Conservation (phyloP, 1,284 basidiomycete genomes). For the Phlebopus sp. region DNA sequence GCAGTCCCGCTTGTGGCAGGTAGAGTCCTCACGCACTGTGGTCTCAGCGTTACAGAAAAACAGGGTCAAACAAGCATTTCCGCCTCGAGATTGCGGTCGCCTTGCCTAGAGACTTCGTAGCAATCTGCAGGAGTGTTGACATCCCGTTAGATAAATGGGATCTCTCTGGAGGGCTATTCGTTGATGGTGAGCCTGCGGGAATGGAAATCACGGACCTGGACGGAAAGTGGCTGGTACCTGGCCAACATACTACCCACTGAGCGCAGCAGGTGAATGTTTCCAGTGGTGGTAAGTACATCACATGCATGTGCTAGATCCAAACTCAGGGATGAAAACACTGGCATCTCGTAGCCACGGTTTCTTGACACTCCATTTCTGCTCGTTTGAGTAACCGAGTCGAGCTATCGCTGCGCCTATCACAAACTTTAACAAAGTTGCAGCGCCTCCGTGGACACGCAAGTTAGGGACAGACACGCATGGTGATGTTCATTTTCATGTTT, state of each 20-base stretch:
- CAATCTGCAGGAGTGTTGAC: conserved; percentile 41
- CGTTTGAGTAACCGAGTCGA: conserved; percentile 3
- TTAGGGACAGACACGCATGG: conserved; percentile 24
- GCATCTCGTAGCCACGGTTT: conserved; percentile 17
- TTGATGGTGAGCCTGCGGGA: conserved; percentile 41
- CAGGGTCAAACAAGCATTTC: conserved; percentile 44
- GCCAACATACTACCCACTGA: conserved; percentile 14
- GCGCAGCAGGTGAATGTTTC: not conserved
- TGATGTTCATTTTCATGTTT: conserved; percentile 20
- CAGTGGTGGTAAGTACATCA: no score
- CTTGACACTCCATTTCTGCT: conserved; percentile 13
- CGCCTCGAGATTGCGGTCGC: conserved; percentile 51
- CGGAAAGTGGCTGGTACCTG: conserved; percentile 38
- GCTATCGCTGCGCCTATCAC: conserved; percentile 2
- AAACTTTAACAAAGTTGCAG: conserved; percentile 26
- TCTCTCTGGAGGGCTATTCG: conserved; percentile 42
- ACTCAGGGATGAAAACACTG: conserved; percentile 7
- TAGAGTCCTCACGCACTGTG: not conserved
- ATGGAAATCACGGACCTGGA: conserved; percentile 37
- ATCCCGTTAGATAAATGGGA: conserved; percentile 39
- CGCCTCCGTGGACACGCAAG: conserved; percentile 11
- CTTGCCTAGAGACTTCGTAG: conserved; percentile 48
- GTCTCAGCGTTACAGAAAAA: conserved; percentile 45
- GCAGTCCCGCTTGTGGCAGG: not conserved
- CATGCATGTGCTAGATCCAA: not conserved